phyloP scores from a whole-genome alignment of 116 monocot genomes.

The Trichopus zeylanicus region DNA sequence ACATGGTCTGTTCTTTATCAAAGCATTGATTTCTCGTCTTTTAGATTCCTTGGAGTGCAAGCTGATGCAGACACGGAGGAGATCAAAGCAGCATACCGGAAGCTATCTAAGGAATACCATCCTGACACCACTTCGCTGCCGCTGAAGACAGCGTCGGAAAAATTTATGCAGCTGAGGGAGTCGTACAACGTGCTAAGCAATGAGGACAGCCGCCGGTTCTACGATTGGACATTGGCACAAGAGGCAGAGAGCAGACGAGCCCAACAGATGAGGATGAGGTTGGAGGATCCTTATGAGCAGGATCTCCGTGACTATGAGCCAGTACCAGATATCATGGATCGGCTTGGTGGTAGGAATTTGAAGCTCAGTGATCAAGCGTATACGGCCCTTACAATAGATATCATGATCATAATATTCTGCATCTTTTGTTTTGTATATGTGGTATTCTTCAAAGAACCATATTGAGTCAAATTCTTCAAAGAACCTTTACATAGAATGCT shows the following conservation, averaged over 20 bases:
- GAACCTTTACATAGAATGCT: no score
- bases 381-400: conserved; percentile 63
- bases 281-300: conserved; percentile 66
- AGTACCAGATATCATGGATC: conserved; percentile 74
- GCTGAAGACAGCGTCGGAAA: conserved; percentile 60
- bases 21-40: background rate
- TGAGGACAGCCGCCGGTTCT: conserved; percentile 62
- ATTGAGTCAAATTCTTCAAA: conserved; percentile 3
- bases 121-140: conserved; percentile 79
- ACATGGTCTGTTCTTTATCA: background rate
- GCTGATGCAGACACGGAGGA: conserved; percentile 65
- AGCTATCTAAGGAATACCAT: conserved; percentile 87
- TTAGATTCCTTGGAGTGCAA: conserved; percentile 60
- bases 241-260: conserved; percentile 66
- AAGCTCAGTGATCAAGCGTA: conserved; percentile 78
- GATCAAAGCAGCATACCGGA: conserved; percentile 79
- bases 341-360: conserved; percentile 78
- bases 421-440: conserved; percentile 48
- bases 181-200: conserved; percentile 79
- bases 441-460: conserved; percentile 53
- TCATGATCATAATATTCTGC: conserved; percentile 59
- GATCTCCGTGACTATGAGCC: conserved; percentile 43
- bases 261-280: conserved; percentile 40
- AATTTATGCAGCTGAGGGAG: conserved; percentile 83
- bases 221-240: conserved; percentile 82